phyloP scores from a whole-genome alignment of 2,329 filamentous ascomycete species.

The Paecilomyces niveus region DNA sequence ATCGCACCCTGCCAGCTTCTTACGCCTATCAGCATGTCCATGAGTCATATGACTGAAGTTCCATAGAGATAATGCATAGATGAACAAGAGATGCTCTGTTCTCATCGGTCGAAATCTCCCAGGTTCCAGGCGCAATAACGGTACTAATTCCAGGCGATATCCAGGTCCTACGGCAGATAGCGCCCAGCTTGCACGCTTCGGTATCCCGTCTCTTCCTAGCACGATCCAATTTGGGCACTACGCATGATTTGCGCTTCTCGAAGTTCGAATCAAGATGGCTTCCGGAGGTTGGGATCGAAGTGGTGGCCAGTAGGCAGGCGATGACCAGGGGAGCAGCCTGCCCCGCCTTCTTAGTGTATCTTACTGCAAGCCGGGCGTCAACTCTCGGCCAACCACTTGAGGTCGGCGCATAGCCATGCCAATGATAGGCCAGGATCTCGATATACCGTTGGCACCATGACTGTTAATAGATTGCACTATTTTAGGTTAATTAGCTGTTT shows the following conservation, averaged over 20 bases:
- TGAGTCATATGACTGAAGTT: not conserved
- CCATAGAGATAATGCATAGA: not conserved
- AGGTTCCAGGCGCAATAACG: not conserved
- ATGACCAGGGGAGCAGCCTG: not conserved
- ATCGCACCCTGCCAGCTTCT: not conserved
- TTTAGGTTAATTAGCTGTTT: conserved; percentile 1
- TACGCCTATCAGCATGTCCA: not conserved
- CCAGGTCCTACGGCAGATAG: not conserved
- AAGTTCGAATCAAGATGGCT: not conserved
- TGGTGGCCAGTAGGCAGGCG: not conserved
- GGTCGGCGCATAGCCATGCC: not conserved
- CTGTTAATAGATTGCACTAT: not conserved
- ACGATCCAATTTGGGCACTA: not conserved
- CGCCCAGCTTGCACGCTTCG: not conserved
- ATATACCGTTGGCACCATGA: not conserved
- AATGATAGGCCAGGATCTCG: not conserved
- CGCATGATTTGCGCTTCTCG: not conserved
- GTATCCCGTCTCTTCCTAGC: not conserved
- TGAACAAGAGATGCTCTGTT: not conserved
- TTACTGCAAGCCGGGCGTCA: not conserved
- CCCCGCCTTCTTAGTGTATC: not conserved
- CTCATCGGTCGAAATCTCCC: not conserved
- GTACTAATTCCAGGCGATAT: not conserved
- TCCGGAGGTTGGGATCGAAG: not conserved
- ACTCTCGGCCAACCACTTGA: not conserved